Evolutionary conservation across 495 filamentous ascomycete genomes (phyloP).

Genomic region (Penicillium silybi): DNA sequence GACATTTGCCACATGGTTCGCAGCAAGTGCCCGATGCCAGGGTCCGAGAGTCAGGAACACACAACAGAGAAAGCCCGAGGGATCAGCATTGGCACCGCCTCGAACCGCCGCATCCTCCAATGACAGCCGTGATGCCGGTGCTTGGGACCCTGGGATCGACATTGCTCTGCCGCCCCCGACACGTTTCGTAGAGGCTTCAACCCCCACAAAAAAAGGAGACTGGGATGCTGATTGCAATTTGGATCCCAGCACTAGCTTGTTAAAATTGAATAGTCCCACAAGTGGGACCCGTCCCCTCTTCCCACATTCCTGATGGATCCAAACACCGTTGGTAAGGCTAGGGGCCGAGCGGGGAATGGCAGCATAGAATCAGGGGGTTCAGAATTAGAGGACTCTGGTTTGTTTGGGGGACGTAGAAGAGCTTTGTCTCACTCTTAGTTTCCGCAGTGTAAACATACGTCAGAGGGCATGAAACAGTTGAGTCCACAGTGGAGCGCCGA

Average conservation of each 20-base stretch:
- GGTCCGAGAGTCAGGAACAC: constrained; percentile 6
- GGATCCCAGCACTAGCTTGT: background rate
- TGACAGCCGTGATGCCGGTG: background rate
- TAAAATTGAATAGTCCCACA: constrained; percentile 11
- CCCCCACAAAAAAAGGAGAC: constrained; percentile 1
- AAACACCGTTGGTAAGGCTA: background rate
- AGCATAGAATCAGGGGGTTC: background rate
- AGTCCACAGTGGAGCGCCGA: background rate
- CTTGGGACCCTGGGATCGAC: constrained; percentile 14
- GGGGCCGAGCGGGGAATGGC: background rate
- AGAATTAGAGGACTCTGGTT: background rate
- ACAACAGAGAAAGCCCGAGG: background rate
- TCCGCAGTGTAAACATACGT: background rate
- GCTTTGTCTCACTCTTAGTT: background rate
- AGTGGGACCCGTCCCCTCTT: constrained; percentile 5
- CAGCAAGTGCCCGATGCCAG: background rate
- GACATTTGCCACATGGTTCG: constrained; percentile 11
- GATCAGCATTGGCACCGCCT: constrained; percentile 12
- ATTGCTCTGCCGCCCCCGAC: constrained; percentile 2
- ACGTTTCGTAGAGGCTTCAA: constrained; percentile 3
- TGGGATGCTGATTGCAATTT: constrained; percentile 7
- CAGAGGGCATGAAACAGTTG: background rate
- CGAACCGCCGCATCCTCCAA: constrained; percentile 6
- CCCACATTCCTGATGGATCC: background rate
- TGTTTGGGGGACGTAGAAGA: background rate